Base-by-base conservation (phyloP, 306 rosid genomes). In the Oemleria cerasiformis region DNA sequence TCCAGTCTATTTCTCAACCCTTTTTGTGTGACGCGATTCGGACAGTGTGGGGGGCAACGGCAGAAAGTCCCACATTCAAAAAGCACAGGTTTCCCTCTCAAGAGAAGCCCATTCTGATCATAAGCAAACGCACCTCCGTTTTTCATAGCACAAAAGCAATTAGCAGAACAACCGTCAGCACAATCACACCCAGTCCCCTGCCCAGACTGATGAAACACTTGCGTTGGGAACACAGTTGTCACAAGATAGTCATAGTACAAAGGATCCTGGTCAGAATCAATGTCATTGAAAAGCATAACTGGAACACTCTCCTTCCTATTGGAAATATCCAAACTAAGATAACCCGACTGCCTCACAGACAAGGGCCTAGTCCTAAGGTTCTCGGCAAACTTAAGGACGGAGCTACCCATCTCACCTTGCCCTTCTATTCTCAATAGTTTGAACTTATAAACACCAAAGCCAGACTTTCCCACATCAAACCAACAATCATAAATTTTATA, bases 401-500 rank as follows among this genome's bases (percentile, higher is more conserved):
- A 21, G 60, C 92, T 95, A 68, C 99, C 99, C 97, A 95, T 95
- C 76, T 91, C 90, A 15, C 86, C 57, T 67, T 95, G 99, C 25
- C 96, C 97, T 10, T 87, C 92, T 57, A 89, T 89, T 79, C 99
- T 88, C 49, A 82, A 25, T 6, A 95, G 74, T 82, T 86, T 95
- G 70, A 67, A 95, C 92, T 95, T 91, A 75, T 70, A 95, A 50
- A 95, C 96, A 45, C 99, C 97, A 67, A 91, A 91, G 36, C 99
- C 97, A 8, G 97, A 89, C 86, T 85, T 95, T 1, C 99, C 97
- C 76, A 88, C 90, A 80, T 91, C 99, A 81, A 95, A 88, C 97
- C 97, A 95, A 57, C 86, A 85, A 56, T 89, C 92, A 39, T 76
- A 11, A 71, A 95, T 95, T 71, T 74, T 86, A 80, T 91, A 95